Evolutionary conservation across 257 asterid genomes (phyloP).

Genomic region (Verbascum thapsus): DNA sequence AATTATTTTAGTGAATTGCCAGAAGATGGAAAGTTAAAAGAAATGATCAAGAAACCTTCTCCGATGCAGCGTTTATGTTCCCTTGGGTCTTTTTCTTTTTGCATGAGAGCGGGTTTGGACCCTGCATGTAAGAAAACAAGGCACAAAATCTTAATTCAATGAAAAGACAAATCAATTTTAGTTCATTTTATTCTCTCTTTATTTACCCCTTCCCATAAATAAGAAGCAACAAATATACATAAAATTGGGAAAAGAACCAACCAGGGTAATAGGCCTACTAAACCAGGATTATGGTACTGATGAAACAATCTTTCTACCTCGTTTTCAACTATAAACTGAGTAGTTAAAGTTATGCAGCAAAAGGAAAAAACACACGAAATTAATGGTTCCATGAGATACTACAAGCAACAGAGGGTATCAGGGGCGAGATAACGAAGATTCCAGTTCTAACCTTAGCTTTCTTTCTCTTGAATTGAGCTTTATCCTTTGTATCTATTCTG

Average conservation of each 20-base stretch:
- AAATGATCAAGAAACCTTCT: slow-evolving; percentile 51
- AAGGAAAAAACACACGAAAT: neutral
- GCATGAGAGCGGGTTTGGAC: slow-evolving; percentile 92
- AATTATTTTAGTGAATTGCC: too few species aligned
- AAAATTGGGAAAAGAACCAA: slow-evolving; percentile 4
- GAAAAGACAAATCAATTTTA: neutral
- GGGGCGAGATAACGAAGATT: neutral
- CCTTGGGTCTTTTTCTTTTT: slow-evolving; percentile 58
- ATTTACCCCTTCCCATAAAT: too few species aligned
- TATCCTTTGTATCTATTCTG: slow-evolving; percentile 38
- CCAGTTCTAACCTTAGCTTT: slow-evolving; percentile 48
- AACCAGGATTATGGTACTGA: neutral
- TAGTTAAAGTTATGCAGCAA: neutral
- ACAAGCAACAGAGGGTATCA: neutral
- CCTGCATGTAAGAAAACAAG: slow-evolving; percentile 48
- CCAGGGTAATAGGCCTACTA: neutral
- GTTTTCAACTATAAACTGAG: neutral
- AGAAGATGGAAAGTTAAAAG: too few species aligned
- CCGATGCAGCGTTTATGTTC: slow-evolving; percentile 39
- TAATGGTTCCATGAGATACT: neutral
- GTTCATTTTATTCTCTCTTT: too few species aligned
- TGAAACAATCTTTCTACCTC: neutral
- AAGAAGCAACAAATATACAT: too few species aligned
- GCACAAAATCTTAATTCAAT: slow-evolving; percentile 7
- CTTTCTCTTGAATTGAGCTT: slow-evolving; percentile 53